These are phyloP conservation scores for Acephala macrosclerotiorum DNA, from an alignment of 2,329 filamentous ascomycete species.

Conservation along the genomic window DNA sequence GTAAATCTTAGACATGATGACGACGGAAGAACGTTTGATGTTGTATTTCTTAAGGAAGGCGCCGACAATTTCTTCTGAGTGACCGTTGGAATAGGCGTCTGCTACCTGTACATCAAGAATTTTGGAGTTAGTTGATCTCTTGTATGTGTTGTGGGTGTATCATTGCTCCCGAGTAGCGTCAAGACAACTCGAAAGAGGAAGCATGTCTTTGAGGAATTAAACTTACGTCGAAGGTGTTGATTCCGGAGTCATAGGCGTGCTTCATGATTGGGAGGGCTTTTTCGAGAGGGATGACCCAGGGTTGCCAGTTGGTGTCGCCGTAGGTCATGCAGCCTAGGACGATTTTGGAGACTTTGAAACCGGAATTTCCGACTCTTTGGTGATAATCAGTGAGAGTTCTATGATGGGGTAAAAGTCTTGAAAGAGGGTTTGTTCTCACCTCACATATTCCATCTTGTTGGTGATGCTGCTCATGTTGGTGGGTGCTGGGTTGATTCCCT, in stretches of 20 bases:
- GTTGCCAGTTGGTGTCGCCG: slow-evolving; percentile 53
- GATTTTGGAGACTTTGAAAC: slow-evolving; percentile 59
- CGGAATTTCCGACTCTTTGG: slow-evolving; percentile 50
- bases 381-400: too few species aligned
- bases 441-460: too few species aligned
- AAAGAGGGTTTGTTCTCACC: too few species aligned
- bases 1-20: slow-evolving; percentile 70
- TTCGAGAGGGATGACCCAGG: slow-evolving; percentile 55
- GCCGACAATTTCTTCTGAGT: slow-evolving; percentile 67
- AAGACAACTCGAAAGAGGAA: too few species aligned
- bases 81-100: slow-evolving; percentile 59
- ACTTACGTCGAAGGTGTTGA: slow-evolving; percentile 62
- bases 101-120: slow-evolving; percentile 36
- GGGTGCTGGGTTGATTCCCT: too few species aligned
- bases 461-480: too few species aligned
- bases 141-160: too few species aligned
- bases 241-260: slow-evolving; percentile 57
- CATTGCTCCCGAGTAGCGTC: too few species aligned
- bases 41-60: slow-evolving; percentile 68
- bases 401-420: too few species aligned
- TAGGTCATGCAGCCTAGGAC: slow-evolving; percentile 60
- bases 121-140: too few species aligned
- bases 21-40: slow-evolving; percentile 68
- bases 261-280: slow-evolving; percentile 59
- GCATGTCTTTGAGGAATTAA: too few species aligned